Evolutionary conservation across 192 early-diverging fungal genomes (phyloP), one percentile per base, ranked within the genome.

Genomic region (Backusella psychrophila): DNA sequence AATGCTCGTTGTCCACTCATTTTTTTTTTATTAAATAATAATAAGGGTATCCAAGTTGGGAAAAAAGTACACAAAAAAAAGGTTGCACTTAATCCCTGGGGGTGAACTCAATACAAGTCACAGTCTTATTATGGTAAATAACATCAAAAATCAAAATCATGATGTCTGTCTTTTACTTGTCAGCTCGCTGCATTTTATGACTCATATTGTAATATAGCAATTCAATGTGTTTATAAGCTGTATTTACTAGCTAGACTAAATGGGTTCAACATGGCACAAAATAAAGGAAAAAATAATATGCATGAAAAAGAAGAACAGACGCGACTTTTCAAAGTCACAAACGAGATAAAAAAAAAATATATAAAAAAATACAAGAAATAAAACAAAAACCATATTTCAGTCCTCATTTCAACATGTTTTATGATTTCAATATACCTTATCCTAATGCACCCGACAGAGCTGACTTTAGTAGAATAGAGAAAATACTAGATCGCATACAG

Each of bases 391-490:
- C 1, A 15, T 26, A 11, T 59, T 59, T 6, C 19, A 49, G 46
- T 49, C 12, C 6, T 33, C 38, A 39, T 71, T 31, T 44, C 21
- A 39, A 14, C 65, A 90, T 90, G 89, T 87, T 90, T 70, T 88
- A 85, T 38, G 89, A 90, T 76, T 84, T 90, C 52, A 90, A 90
- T 74, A 69, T 90, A 31, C 84, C 86, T 9, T 85, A 86, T 72
- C 77, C 82, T 15, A 69, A 80, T 6, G 68, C 78, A 2, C 73
- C 74, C 9, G 77, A 78, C 46, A 69, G 71, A 36, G 73, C 72
- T 17, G 83, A 84, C 2, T 77, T 82, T 29, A 78, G 82, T 71
- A 82, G 85, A 39, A 76, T 84, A 26, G 79, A 82, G 71, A 85
- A 82, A 68, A 82, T 80, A 34, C 66, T 88, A 15, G 83, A 80